phyloP scores from a whole-genome alignment of 768 basidiomycete genomes.

The Leccinum boreale region DNA sequence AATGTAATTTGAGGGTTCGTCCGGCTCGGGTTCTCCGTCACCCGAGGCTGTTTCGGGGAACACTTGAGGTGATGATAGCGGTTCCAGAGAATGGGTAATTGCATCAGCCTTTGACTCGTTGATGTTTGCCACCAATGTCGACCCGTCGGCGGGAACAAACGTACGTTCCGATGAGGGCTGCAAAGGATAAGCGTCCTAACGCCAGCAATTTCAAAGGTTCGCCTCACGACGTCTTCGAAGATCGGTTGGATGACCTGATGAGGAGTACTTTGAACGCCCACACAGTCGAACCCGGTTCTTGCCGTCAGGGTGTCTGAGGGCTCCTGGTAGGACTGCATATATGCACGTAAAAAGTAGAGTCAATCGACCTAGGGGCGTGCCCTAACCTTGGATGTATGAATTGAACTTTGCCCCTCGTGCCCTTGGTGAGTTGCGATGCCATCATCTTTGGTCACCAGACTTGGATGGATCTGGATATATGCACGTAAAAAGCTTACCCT shows the following conservation, averaged over 20 bases:
- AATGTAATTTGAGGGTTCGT: background rate
- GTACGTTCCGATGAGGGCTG: slow-evolving; percentile 1
- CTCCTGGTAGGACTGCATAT: slow-evolving; percentile 12
- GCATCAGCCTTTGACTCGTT: background rate
- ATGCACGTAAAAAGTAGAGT: slow-evolving; percentile 18
- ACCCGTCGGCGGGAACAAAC: background rate
- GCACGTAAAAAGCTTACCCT: background rate
- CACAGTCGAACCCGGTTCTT: background rate
- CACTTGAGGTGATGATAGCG: background rate
- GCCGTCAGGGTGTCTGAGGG: background rate
- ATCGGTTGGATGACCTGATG: background rate
- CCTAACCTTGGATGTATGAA: slow-evolving; percentile 6
- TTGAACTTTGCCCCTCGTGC: background rate
- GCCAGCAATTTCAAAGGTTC: background rate
- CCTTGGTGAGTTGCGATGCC: background rate
- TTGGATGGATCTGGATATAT: slow-evolving; percentile 13
- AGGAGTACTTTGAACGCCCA: background rate
- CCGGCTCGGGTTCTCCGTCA: background rate
- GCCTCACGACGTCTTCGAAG: slow-evolving; percentile 13
- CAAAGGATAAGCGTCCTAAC: slow-evolving; percentile 1
- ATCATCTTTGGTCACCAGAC: background rate
- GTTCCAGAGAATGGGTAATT: background rate
- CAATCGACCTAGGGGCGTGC: background rate
- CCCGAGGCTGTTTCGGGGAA: background rate
- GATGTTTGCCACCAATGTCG: background rate